Evolutionary conservation across 108 stramenopile species (phyloP), one percentile per base, ranked within the genome.

Genomic region (Skeletonema costatum): DNA sequence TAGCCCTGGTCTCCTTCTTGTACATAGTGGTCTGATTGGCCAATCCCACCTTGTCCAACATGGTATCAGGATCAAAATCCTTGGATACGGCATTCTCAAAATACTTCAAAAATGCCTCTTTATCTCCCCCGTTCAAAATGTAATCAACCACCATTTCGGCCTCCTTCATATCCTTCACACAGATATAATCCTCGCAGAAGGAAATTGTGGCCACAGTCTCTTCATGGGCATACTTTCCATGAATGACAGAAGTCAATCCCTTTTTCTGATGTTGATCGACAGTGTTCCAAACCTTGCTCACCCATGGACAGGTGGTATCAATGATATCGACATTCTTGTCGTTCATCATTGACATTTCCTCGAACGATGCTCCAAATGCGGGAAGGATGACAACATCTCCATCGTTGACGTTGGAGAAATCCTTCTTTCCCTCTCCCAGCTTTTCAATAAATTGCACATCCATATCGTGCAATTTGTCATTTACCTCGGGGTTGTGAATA

Each of bases 1-100:
- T 97, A 13, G 92, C 96, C 58, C 95, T 86, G 12, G 98, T 98
- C 82, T 98, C 98, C 75, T 97, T 93, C 91, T 98, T 98, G 86
- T 98, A 98, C 98, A 98, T 98, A 60, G 98, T 98, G 21, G 98
- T 98, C 86, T 98, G 98, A 85, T 98, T 98, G 41, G 98, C 98
- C 60, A 98, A 74, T 21, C 98, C 98, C 53, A 98, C 85, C 86
- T 97, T 98, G 14, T 78, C 46, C 46, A 98, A 87, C 89, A 94
- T 91, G 42, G 82, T 93, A 90, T 98, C 97, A 21, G 98, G 98
- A 85, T 98, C 98, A 75, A 98, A 98, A 62, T 94, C 95, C 80
- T 93, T 70, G 46, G 90, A 93, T 42, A 97, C 80, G 31, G 97
- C 98, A 42, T 97, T 97, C 66, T 90, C 76, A 68, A 98, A 98